Evolutionary conservation across 2,329 filamentous ascomycete genomes (phyloP), one percentile per base, ranked within the genome.

Genomic region (Acephala macrosclerotiorum): DNA sequence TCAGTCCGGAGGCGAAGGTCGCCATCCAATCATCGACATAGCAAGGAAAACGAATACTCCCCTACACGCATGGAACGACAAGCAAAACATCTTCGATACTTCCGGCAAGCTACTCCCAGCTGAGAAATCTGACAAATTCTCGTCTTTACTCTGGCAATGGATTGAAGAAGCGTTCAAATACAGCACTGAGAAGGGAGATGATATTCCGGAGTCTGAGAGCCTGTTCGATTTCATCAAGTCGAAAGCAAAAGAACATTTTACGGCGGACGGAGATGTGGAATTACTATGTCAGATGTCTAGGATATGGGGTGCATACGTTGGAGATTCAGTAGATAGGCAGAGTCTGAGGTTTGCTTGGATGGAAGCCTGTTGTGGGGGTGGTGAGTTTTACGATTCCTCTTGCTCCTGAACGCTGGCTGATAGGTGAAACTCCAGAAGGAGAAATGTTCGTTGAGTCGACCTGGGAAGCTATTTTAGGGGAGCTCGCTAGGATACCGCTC

Each of bases 301-400:
- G 53, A 65, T 73, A 11, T 86, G 85, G 83, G 84, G 85, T 18
- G 80, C 81, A 0, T 87, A 85, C 71, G 82, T 87, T 29, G 85
- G 85, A 2, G 82, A 79, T 63, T 77, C 79, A 1, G 78, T 86
- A 2, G 75, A 78, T 47, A 79, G 68, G 35, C 85, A 88, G 73
- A 86, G 83, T 72, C 75, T 88, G 62, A 85, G 82, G 74, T 87
- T 82, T 73, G 84, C 86, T 70, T 87, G 84, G 82, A 74, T 88
- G 5, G 84, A 88, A 70, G 84, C 87, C 70, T 85, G 83, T 62
- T 82, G 87, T 57, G 84, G 86, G 71, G 85, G 85, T 36, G 76
- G 77, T 78, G 61, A 68, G 71, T 71, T 20, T 75, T 85, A 3
- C 49, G 36, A 36, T 1, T 12, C 3, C 6, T 42, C 5, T 12